These are phyloP conservation scores for Trichophyton mentagrophytes DNA, from an alignment of 2,329 filamentous ascomycete species.

Conservation along the genomic window DNA sequence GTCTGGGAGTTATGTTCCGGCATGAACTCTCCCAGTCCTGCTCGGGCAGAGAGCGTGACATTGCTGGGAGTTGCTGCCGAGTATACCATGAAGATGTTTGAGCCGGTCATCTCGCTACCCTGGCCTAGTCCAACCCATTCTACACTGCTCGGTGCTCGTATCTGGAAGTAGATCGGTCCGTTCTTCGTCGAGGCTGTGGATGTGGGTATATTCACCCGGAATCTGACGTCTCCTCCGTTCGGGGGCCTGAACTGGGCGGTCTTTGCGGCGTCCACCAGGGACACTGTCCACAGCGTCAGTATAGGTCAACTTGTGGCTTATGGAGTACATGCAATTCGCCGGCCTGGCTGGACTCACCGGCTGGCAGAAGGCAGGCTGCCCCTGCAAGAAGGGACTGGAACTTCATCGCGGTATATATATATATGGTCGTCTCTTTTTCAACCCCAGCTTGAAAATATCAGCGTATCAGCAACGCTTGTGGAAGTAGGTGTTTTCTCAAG, in stretches of 20 bases:
- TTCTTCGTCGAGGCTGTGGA: constrained; percentile 38
- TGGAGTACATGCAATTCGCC: too few species aligned
- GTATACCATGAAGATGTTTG: constrained; percentile 50
- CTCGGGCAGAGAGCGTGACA: constrained; percentile 45
- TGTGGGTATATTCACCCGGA: constrained; percentile 43
- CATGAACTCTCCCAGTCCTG: constrained; percentile 31
- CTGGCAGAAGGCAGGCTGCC: not conserved
- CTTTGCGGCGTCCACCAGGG: constrained; percentile 10
- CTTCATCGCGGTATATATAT: not conserved
- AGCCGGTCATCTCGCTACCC: constrained; percentile 40
- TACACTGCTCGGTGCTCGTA: constrained; percentile 41
- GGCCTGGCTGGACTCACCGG: not conserved
- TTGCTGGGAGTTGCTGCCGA: constrained; percentile 37
- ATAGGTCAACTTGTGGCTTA: too few species aligned
- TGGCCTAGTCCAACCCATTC: constrained; percentile 46
- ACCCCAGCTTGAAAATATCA: not conserved
- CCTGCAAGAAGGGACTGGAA: not conserved
- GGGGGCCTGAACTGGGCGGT: constrained; percentile 16
- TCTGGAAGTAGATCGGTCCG: constrained; percentile 47
- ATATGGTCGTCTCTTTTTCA: not conserved
- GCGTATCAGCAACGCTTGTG: too few species aligned
- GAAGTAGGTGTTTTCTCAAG: too few species aligned
- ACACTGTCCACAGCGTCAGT: not conserved
- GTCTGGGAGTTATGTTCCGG: constrained; percentile 34
- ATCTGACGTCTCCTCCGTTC: constrained; percentile 21